Evolutionary conservation across 345 rosid species (phyloP).

Genomic region (Clausena lansium): DNA sequence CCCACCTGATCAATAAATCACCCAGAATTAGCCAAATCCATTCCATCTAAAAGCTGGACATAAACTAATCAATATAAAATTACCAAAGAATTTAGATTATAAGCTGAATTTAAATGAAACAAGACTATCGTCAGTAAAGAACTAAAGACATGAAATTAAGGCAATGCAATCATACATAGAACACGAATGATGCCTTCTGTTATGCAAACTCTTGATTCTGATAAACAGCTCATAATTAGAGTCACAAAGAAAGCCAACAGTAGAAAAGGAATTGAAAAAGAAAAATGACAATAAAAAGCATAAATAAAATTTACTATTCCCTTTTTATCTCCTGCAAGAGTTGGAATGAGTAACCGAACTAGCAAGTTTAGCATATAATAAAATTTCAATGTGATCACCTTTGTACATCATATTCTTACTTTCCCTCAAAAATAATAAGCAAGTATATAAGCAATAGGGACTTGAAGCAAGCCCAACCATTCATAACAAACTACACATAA

Average conservation of each 20-base stretch:
- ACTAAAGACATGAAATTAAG: background rate
- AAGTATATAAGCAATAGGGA: background rate
- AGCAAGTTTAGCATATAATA: background rate
- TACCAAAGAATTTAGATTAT: background rate
- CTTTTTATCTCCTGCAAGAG: background rate
- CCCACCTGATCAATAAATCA: constrained; percentile 66
- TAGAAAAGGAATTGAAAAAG: background rate
- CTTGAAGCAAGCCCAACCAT: background rate
- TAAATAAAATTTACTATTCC: background rate
- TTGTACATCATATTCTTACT: background rate
- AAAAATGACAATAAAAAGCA: background rate
- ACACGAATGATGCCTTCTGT: background rate
- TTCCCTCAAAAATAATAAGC: background rate
- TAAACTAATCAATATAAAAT: background rate
- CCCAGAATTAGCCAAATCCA: constrained; percentile 8
- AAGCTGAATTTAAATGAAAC: background rate
- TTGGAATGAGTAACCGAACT: background rate
- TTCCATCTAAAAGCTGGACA: background rate
- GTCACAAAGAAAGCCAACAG: background rate
- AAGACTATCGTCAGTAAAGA: background rate
- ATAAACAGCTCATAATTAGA: background rate
- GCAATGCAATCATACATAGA: background rate
- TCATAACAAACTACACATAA: background rate
- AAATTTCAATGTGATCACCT: background rate
- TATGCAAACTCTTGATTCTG: background rate